Percentiles rank a stretch among this genome's conserved stretches.
Evolutionary conservation across 495 filamentous ascomycete genomes (phyloP).

Genomic region (Xylaria grammica): DNA sequence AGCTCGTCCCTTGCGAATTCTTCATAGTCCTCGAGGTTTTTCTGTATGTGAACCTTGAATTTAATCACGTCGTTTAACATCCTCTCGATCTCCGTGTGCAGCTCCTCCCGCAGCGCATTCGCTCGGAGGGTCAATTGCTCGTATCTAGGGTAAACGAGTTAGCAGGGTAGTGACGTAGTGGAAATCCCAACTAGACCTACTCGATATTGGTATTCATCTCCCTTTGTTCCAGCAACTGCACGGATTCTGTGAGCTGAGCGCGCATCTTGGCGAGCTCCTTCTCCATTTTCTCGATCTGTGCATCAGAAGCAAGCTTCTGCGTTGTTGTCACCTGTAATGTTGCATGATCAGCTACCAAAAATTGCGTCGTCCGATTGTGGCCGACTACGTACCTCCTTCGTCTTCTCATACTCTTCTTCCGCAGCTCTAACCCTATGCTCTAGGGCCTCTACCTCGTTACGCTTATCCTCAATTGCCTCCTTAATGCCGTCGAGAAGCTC

Average conservation of each 20-base stretch:
- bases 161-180: background rate
- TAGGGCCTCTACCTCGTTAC: conserved; percentile 88
- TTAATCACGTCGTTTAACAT: conserved; percentile 97
- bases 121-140: conserved; percentile 87
- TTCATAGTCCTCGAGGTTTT: conserved; percentile 89
- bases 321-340: conserved; percentile 67
- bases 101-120: conserved; percentile 83
- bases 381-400: conserved; percentile 69
- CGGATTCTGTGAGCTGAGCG: conserved; percentile 78
- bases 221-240: conserved; percentile 90
- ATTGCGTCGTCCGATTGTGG: background rate
- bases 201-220: conserved; percentile 98
- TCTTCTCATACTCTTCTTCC: conserved; percentile 91
- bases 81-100: conserved; percentile 93
- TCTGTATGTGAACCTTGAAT: conserved; percentile 97
- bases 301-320: conserved; percentile 84
- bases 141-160: conserved; percentile 59
- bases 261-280: conserved; percentile 95
- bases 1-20: conserved; percentile 89
- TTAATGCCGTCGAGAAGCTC: conserved; percentile 91
- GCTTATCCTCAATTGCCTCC: conserved; percentile 93
- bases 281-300: conserved; percentile 98
- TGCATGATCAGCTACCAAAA: conserved; percentile 4
- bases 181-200: conserved; percentile 52
- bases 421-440: conserved; percentile 82